Conservation (phyloP, 163 green algal species). For the Chloromonas sp. region DNA sequence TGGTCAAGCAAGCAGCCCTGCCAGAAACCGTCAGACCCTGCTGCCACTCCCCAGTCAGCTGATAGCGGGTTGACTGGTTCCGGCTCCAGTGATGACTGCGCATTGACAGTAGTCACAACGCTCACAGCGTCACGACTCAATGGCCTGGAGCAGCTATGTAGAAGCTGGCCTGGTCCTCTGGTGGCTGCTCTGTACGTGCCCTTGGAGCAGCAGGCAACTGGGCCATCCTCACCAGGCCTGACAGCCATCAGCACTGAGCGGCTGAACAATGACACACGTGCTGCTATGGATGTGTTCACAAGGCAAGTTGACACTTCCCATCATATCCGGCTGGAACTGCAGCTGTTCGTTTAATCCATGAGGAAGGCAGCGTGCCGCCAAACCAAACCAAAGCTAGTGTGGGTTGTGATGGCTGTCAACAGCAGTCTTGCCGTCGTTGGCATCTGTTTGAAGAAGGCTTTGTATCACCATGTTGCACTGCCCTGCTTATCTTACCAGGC, state of each 20-base stretch:
- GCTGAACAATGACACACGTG: not conserved
- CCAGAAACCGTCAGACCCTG: not conserved
- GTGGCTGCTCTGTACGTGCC: conserved; percentile 37
- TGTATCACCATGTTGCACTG: no score
- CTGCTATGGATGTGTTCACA: not conserved
- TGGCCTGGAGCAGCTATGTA: conserved; percentile 33
- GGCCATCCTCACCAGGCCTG: not conserved
- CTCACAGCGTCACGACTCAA: conserved; percentile 28
- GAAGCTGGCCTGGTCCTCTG: conserved; percentile 30
- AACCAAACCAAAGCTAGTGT: no score
- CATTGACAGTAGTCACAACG: conserved; percentile 34
- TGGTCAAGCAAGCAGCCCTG: not conserved
- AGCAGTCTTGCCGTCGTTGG: no score
- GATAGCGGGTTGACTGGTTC: no score
- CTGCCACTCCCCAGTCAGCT: not conserved
- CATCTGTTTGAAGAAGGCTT: no score
- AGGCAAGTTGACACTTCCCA: not conserved
- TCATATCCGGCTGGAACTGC: not conserved
- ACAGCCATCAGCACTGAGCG: not conserved
- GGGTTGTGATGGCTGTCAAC: no score
- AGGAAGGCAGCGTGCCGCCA: no score
- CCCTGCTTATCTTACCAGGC: no score
- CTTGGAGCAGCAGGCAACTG: conserved; percentile 10
- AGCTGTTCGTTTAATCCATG: no score
- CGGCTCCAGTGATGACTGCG: not conserved